phyloP scores from a whole-genome alignment of 2,329 filamentous ascomycete genomes.

The Trichoderma sp. region DNA sequence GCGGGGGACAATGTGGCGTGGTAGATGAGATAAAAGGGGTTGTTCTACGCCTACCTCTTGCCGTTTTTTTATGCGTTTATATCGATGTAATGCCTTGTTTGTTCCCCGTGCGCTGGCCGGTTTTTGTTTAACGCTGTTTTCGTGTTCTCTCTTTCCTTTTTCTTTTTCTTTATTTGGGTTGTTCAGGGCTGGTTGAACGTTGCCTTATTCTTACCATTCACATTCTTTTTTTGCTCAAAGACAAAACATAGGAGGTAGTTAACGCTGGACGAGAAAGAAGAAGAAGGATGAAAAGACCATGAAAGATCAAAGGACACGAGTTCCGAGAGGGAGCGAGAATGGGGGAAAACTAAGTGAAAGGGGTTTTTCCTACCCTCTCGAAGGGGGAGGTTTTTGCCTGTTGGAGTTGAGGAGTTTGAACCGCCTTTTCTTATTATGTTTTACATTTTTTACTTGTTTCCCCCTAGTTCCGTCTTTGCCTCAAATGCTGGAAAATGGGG shows the following conservation, averaged over 20 bases:
- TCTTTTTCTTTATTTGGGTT: neutral
- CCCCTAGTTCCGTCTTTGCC: too few species aligned
- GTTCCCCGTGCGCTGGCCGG: neutral
- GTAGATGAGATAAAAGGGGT: neutral
- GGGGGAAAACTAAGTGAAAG: neutral
- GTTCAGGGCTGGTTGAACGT: neutral
- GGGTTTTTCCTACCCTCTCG: neutral
- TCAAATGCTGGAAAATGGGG: neutral
- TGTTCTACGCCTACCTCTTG: neutral
- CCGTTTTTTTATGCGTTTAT: neutral
- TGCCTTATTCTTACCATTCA: neutral
- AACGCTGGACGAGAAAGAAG: neutral
- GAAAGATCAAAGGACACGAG: neutral
- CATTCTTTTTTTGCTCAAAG: neutral
- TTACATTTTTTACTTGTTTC: neutral
- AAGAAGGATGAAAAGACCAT: neutral
- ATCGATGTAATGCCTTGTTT: constrained; percentile 6
- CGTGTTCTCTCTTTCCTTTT: neutral
- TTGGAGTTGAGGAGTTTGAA: constrained; percentile 9
- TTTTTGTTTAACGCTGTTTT: neutral
- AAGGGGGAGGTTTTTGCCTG: neutral
- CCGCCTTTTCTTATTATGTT: neutral
- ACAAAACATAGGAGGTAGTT: neutral
- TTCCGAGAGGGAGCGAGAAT: neutral
- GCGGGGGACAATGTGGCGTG: neutral